Percentiles rank a stretch among this genome's conserved stretches.
Evolutionary conservation across 148 eudicot species (phyloP).

Genomic region (Rhododendron mucronatum): DNA sequence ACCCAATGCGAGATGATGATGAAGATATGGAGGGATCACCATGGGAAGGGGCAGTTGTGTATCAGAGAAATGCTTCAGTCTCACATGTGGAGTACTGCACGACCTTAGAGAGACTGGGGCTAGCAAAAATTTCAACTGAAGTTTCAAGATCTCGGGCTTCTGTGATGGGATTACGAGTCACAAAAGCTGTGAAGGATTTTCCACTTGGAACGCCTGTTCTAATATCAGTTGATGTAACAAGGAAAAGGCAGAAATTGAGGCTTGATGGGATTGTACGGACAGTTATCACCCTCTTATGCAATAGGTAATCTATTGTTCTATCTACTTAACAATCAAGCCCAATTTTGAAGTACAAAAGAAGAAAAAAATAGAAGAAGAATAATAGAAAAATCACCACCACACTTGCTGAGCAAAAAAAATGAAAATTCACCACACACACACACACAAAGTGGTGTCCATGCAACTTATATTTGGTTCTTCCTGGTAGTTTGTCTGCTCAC

Average conservation of each 20-base stretch:
- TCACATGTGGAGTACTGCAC: constrained; percentile 77
- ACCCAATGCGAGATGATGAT: constrained; percentile 10
- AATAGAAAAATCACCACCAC: not conserved
- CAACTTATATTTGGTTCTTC: not conserved
- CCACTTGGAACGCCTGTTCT: constrained; percentile 75
- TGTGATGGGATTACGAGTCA: constrained; percentile 74
- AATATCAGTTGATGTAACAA: constrained; percentile 65
- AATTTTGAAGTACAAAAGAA: not conserved
- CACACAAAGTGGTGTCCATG: not conserved
- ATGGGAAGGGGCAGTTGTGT: constrained; percentile 89
- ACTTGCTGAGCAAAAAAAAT: not conserved
- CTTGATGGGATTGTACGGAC: constrained; percentile 86
- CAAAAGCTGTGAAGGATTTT: constrained; percentile 69
- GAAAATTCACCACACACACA: not conserved
- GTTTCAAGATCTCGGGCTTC: constrained; percentile 65
- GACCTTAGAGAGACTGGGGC: constrained; percentile 81
- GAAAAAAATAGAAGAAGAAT: not conserved
- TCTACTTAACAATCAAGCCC: not conserved
- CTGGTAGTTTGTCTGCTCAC: not conserved
- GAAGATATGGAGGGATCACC: constrained; percentile 52
- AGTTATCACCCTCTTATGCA: constrained; percentile 68
- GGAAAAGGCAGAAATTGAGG: constrained; percentile 61
- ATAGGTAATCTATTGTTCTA: constrained; percentile 46
- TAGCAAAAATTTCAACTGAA: constrained; percentile 57
- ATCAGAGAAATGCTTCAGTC: constrained; percentile 61